Base-by-base conservation (phyloP, 352 stramenopile species). In the Thraustochytrium striatum region DNA sequence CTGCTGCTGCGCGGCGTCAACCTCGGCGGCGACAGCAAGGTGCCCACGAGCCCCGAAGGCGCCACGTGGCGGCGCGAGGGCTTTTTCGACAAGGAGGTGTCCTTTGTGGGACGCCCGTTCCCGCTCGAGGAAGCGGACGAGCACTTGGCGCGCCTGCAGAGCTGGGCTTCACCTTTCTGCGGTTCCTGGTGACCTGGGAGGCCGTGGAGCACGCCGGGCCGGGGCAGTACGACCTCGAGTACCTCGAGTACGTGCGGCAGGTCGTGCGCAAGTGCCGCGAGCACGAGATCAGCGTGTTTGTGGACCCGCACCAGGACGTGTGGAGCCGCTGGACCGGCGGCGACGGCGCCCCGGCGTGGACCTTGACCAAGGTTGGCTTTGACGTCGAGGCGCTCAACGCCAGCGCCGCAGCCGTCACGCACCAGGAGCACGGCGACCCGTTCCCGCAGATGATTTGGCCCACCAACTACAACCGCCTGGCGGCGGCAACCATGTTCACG, bases 261-360 rank as follows among this genome's bases (percentile, higher is more conserved):
- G 35, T 95, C 1, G 59, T 95, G 33, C 59, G 85, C 62, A 88
- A 89, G 53, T 89, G 89, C 1, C 83, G 72, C 2, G 83, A 87
- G 30, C 91, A 90, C 79, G 87, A 84, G 21, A 85, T 96, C n/a
- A 81, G 84, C 33, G 83, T 95, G 32, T 94, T 92, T 72, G 87
- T 96, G 21, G 90, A 96, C 61, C 91, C 90, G 9, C 91, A 96
- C 72, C 91, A 96, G 85, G 91, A 96, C 79, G 90, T 95, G 30
- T 96, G 91, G 91, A 93, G 88, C 13, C 87, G 91, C 21, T 96
- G 87, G 86, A 95, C 90, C 0, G 91, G 91, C 21, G 91, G 91
- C 0, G 90, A 96, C 72, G 91, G 91, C 28, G 90, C 91, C 1
- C 91, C 91, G 0, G 80, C 92, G 61, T 96, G 91, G 91, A 96